phyloP scores from a whole-genome alignment of 108 stramenopile genomes.

The Schizochytrium sp. region DNA sequence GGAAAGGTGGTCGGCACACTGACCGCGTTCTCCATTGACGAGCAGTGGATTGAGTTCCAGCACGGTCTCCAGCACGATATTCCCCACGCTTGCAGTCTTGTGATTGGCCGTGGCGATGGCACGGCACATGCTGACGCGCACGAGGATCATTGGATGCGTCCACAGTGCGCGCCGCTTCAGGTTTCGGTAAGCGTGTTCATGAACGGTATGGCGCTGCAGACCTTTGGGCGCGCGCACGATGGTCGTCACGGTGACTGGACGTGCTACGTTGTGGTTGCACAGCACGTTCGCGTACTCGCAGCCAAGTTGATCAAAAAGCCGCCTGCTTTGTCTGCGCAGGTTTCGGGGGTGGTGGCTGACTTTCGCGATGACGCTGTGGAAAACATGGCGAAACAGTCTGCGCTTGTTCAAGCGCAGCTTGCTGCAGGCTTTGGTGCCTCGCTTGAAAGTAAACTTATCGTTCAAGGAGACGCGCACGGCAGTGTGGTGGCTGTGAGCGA shows the following conservation, averaged over 20 bases:
- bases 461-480: not conserved
- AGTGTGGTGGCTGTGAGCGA: not conserved
- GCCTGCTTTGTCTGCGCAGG: not conserved
- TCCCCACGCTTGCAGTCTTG: not conserved
- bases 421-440: not conserved
- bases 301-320: not conserved
- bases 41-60: not conserved
- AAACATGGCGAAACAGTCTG: not conserved
- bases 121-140: not conserved
- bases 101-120: not conserved
- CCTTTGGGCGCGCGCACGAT: not conserved
- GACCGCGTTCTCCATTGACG: not conserved
- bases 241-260: not conserved
- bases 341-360: not conserved
- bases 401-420: not conserved
- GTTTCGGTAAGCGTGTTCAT: not conserved
- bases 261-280: not conserved
- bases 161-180: not conserved
- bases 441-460: not conserved
- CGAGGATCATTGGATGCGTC: not conserved
- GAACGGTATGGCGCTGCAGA: not conserved
- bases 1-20: not conserved
- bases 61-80: not conserved
- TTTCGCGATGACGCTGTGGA: not conserved
- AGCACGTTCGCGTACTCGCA: not conserved